phyloP scores from a whole-genome alignment of 2,329 filamentous ascomycete species.

The Aspergillus arachidicola region DNA sequence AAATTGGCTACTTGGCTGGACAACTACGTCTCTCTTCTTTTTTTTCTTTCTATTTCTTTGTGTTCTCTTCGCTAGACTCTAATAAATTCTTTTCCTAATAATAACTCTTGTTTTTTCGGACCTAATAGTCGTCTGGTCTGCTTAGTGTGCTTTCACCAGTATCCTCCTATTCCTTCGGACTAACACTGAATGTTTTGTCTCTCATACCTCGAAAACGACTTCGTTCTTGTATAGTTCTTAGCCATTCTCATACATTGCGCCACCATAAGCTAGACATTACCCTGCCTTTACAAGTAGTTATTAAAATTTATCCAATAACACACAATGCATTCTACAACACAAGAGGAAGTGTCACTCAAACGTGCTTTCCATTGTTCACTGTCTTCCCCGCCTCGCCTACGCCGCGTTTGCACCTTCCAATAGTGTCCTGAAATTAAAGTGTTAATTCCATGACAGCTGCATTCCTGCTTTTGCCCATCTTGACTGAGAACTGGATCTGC shows the following conservation, averaged over 20 bases:
- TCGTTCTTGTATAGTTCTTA: too few species aligned
- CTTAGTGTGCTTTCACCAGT: too few species aligned
- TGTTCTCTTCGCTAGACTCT: not conserved
- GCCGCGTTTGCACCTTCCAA: not conserved
- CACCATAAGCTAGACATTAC: not conserved
- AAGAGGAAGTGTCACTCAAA: not conserved
- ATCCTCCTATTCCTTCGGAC: too few species aligned
- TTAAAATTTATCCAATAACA: not conserved
- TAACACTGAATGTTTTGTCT: too few species aligned
- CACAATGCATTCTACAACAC: not conserved
- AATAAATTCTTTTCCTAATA: too few species aligned
- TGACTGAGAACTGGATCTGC: not conserved
- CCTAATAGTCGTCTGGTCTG: too few species aligned
- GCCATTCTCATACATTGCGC: not conserved
- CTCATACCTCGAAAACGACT: too few species aligned
- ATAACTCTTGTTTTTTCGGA: too few species aligned
- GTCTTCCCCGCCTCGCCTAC: not conserved
- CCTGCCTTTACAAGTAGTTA: not conserved
- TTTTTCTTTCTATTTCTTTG: constrained; percentile 8
- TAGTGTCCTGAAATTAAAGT: not conserved
- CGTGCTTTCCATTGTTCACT: not conserved
- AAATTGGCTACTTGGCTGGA: constrained; percentile 38
- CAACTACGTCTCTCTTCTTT: constrained; percentile 38
- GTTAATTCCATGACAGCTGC: not conserved
- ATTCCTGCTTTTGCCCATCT: not conserved